A percentile compares a stretch with the other conserved stretches of the same genome.
Conservation (phyloP, 2,329 filamentous ascomycete genomes). For the Cylindrodendrum hubeiense region DNA sequence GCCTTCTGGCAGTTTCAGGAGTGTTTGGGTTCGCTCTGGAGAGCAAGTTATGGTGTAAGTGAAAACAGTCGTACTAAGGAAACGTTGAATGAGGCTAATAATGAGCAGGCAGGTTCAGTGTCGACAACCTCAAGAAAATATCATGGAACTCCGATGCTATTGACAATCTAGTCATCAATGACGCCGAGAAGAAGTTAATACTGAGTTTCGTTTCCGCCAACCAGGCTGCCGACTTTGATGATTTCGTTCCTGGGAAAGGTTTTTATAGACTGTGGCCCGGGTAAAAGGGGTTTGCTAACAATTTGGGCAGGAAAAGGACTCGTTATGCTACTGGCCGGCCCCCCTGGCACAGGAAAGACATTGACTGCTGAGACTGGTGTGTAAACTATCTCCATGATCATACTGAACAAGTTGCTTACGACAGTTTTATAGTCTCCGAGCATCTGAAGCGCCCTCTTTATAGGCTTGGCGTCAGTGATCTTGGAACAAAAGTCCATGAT, state of each 20-base stretch:
- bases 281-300: background rate
- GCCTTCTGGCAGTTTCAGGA: constrained; percentile 12
- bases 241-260: constrained; percentile 19
- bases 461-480: constrained; percentile 22
- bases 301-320: constrained; percentile 38
- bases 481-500: background rate
- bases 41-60: constrained; percentile 30
- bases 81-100: background rate
- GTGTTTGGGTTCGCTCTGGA: constrained; percentile 18
- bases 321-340: constrained; percentile 50
- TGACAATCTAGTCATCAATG: constrained; percentile 9
- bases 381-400: background rate
- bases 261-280: background rate
- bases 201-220: background rate
- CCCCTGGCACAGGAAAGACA: constrained; percentile 53
- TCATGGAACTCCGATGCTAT: constrained; percentile 9
- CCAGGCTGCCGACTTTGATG: background rate
- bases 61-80: background rate
- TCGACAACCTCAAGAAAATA: background rate
- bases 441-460: constrained; percentile 26
- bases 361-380: constrained; percentile 50
- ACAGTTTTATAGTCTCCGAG: constrained; percentile 31
- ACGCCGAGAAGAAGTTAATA: constrained; percentile 13
- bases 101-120: background rate
- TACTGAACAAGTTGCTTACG: background rate